Conservation (phyloP, 495 filamentous ascomycete species). For the Aspergillus bridgeri region DNA sequence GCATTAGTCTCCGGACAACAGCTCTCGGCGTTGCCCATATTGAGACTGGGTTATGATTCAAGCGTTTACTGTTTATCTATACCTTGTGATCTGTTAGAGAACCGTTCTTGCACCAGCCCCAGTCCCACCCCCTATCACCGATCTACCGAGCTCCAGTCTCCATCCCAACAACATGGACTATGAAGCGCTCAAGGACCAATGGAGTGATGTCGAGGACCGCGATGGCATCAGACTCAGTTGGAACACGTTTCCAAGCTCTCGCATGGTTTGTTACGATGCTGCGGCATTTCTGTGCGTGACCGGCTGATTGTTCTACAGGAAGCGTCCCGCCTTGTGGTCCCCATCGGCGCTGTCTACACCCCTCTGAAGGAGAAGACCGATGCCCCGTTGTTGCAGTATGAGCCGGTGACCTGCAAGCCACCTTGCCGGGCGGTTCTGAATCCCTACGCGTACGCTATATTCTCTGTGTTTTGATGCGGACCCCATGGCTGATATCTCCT, state of each 20-base stretch:
- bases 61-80: conserved; percentile 18
- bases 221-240: conserved; percentile 97
- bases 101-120: conserved; percentile 17
- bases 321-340: conserved; percentile 94
- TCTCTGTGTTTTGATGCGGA: conserved; percentile 1
- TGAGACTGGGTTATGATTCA: conserved; percentile 35
- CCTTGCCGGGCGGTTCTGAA: conserved; percentile 96
- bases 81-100: conserved; percentile 18
- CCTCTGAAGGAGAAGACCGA: conserved; percentile 94
- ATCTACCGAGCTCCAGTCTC: conserved; percentile 25
- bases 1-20: conserved; percentile 25
- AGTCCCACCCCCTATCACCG: conserved; percentile 23
- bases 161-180: conserved; percentile 60
- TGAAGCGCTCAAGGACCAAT: conserved; percentile 88
- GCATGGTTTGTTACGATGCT: conserved; percentile 64
- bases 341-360: conserved; percentile 94
- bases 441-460: conserved; percentile 77
- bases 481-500: conserved; percentile 21
- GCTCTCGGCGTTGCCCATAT: conserved; percentile 22
- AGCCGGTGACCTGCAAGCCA: conserved; percentile 95
- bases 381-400: conserved; percentile 86
- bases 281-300: conserved; percentile 4
- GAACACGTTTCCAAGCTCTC: conserved; percentile 98
- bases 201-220: conserved; percentile 94
- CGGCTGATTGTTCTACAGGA: conserved; percentile 56